Percentiles rank a stretch among this genome's conserved stretches.
Evolutionary conservation across 805 yeast species (phyloP).

Genomic region (Zygotorulaspora chibaensis): DNA sequence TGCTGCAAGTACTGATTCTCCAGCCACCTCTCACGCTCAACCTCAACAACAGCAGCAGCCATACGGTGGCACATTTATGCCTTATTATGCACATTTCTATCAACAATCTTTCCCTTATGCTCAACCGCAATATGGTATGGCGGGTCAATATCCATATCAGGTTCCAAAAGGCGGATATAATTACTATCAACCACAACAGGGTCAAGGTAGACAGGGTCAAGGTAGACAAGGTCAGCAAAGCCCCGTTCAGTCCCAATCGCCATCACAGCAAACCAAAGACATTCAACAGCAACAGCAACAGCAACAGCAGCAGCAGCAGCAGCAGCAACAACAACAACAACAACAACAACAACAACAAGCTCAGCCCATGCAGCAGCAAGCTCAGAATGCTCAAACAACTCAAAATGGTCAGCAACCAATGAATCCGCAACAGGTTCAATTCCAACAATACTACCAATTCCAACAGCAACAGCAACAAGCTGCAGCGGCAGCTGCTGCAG

Average conservation of each 20-base stretch:
- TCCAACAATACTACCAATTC: conserved; percentile 35
- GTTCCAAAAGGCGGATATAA: conserved; percentile 30
- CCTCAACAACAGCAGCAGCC: conserved; percentile 28
- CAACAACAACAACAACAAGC: conserved; percentile 14
- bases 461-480: conserved; percentile 25
- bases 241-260: conserved; percentile 19
- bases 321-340: conserved; percentile 19
- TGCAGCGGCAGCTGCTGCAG: conserved; percentile 27
- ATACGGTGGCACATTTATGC: conserved; percentile 35
- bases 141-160: conserved; percentile 33
- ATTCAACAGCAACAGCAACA: conserved; percentile 14
- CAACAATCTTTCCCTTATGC: conserved; percentile 37
- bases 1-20: conserved; percentile 25
- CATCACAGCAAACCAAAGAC: conserved; percentile 14
- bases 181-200: conserved; percentile 26
- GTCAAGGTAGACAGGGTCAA: conserved; percentile 21
- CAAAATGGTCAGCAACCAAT: conserved; percentile 28
- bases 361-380: conserved; percentile 13
- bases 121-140: conserved; percentile 36
- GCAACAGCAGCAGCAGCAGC: conserved; percentile 19
- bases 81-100: conserved; percentile 35
- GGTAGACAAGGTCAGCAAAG: conserved; percentile 14
- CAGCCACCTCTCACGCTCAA: conserved; percentile 25
- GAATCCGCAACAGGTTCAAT: conserved; percentile 32
- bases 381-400: conserved; percentile 15